Conservation (phyloP, 192 early-diverging fungal species). For the Linnemannia zychae region DNA sequence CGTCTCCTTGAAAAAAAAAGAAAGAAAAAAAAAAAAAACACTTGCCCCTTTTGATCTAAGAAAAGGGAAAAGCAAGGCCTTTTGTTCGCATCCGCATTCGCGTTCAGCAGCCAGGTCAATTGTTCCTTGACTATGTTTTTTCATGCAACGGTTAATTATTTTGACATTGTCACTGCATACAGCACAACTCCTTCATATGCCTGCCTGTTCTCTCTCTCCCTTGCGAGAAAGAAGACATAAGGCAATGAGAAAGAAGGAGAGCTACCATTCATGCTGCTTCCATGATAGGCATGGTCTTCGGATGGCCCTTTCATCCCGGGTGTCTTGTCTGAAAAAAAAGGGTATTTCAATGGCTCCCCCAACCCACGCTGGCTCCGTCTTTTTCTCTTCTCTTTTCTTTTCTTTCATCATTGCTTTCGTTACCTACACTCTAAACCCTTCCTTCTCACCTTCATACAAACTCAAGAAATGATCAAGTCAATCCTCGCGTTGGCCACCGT, state of each 20-base stretch:
- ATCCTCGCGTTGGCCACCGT: constrained; percentile 31
- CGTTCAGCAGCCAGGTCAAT: no score
- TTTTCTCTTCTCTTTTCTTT: constrained; percentile 3
- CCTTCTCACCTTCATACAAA: background rate
- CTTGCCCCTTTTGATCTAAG: background rate
- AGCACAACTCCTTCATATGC: no score
- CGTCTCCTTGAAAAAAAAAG: background rate
- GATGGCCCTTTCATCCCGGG: background rate
- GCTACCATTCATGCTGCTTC: no score
- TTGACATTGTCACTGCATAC: no score
- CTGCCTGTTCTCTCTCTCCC: no score
- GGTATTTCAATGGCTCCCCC: background rate
- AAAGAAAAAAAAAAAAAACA: no score
- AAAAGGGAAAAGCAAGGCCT: background rate
- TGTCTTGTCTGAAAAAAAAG: background rate
- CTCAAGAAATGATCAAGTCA: constrained; percentile 40
- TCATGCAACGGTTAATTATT: no score
- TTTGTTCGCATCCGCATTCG: background rate
- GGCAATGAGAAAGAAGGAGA: no score
- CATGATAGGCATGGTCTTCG: background rate
- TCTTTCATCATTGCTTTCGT: constrained; percentile 1
- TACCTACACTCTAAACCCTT: background rate
- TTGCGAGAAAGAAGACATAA: no score
- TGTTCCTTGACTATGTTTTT: no score
- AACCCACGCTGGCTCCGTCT: background rate